Evolutionary conservation across 2,329 filamentous ascomycete species (phyloP).

Genomic region (Nothophoma quercina): DNA sequence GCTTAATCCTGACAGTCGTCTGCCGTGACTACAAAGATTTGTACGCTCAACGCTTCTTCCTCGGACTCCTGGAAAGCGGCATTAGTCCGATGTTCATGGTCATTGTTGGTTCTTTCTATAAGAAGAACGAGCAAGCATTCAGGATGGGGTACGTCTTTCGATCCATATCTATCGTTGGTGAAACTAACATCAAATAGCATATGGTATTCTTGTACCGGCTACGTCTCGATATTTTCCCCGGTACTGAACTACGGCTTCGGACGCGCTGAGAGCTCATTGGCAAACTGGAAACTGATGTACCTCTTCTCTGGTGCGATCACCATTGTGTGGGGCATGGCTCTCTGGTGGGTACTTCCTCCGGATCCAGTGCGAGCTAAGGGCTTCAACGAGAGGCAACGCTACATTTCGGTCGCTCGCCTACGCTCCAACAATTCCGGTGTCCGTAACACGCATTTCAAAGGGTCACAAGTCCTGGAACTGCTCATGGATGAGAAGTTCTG

Average conservation of each 20-base stretch:
- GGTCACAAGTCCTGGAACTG: conserved; percentile 67
- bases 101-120: conserved; percentile 64
- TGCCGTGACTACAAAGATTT: conserved; percentile 58
- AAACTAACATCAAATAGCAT: conserved; percentile 12
- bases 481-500: conserved; percentile 64
- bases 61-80: conserved; percentile 62
- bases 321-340: conserved; percentile 32
- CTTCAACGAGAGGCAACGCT: conserved; percentile 46
- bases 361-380: conserved; percentile 49
- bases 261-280: conserved; percentile 23
- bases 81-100: conserved; percentile 61
- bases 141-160: conserved; percentile 57
- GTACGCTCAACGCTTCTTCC: conserved; percentile 58
- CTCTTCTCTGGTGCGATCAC: conserved; percentile 32
- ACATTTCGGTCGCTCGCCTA: conserved; percentile 69
- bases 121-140: conserved; percentile 65
- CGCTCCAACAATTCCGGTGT: conserved; percentile 77
- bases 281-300: conserved; percentile 35
- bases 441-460: conserved; percentile 71
- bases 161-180: too few relatives aligned
- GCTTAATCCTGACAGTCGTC: conserved; percentile 56
- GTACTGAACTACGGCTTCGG: conserved; percentile 40
- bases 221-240: conserved; percentile 27
- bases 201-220: conserved; percentile 68
- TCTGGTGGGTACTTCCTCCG: conserved; percentile 50